These are phyloP conservation scores for Mycena citricolor DNA, from an alignment of 1,284 basidiomycete genomes.

Conservation along the genomic window DNA sequence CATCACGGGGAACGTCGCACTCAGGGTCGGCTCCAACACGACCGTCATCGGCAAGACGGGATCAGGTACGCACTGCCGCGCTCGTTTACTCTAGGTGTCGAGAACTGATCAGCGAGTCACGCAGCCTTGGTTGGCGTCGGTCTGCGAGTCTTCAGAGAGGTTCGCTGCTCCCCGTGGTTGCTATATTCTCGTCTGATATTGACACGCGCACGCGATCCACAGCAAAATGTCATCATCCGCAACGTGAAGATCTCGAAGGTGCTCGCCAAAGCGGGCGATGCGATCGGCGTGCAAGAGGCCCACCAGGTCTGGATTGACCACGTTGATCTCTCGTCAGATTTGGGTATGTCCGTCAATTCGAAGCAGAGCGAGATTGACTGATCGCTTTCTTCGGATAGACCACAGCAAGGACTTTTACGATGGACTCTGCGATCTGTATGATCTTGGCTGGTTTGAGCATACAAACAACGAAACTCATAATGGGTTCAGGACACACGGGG, in stretches of 20 bases:
- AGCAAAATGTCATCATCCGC: conserved; percentile 46
- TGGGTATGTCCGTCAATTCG: conserved; percentile 16
- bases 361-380: conserved; percentile 1
- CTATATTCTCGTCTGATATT: no score
- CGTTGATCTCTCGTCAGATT: conserved; percentile 43
- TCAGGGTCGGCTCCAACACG: conserved; percentile 46
- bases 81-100: neutral
- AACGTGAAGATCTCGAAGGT: conserved; percentile 51
- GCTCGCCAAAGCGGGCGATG: conserved; percentile 36
- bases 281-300: conserved; percentile 28
- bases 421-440: conserved; percentile 15
- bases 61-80: conserved; percentile 24
- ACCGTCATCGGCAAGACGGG: conserved; percentile 37
- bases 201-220: no score
- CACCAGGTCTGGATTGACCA: conserved; percentile 48
- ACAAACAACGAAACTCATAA: no score
- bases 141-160: conserved; percentile 31
- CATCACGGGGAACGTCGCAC: conserved; percentile 41
- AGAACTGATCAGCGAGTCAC: neutral
- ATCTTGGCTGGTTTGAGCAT: neutral
- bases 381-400: conserved; percentile 1
- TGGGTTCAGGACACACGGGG: conserved; percentile 35
- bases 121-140: conserved; percentile 21
- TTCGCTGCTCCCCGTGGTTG: no score
- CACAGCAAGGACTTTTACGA: conserved; percentile 11